Conservation (phyloP, 2,329 filamentous ascomycete genomes). For the Alternaria consortialis region DNA sequence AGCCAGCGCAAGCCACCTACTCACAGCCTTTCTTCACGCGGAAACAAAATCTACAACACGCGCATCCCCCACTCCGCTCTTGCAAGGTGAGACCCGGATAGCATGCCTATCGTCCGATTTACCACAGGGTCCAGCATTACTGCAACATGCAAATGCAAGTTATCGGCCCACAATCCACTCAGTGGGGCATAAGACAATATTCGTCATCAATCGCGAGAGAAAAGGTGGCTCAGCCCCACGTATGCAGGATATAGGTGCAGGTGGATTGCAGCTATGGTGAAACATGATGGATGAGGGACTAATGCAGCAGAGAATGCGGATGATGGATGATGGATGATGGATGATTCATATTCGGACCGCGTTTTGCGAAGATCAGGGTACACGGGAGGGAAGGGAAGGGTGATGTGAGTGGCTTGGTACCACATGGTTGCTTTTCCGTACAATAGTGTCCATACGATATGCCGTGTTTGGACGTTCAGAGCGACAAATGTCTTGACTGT, state of each 20-base stretch:
- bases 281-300: slow-evolving; percentile 1
- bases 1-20: slow-evolving; percentile 3
- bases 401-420: slow-evolving; percentile 1
- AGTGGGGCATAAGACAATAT: neutral
- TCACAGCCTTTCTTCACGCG: neutral
- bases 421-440: neutral
- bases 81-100: neutral
- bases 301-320: slow-evolving; percentile 6
- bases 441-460: neutral
- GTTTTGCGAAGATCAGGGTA: neutral
- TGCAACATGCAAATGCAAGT: slow-evolving; percentile 4
- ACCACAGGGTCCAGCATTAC: slow-evolving; percentile 4
- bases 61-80: neutral
- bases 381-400: neutral
- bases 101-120: slow-evolving; percentile 1
- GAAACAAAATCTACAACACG: neutral
- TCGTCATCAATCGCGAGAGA: neutral
- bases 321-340: slow-evolving; percentile 4
- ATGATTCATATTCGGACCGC: slow-evolving; percentile 7
- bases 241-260: slow-evolving; percentile 1
- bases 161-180: neutral
- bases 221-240: neutral
- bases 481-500: neutral
- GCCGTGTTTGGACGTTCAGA: neutral
- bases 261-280: slow-evolving; percentile 1